Percentiles rank a stretch among this genome's conserved stretches.
These are phyloP conservation scores for Stropharia rugosoannulata DNA, from an alignment of 768 basidiomycete species.

Conservation along the genomic window DNA sequence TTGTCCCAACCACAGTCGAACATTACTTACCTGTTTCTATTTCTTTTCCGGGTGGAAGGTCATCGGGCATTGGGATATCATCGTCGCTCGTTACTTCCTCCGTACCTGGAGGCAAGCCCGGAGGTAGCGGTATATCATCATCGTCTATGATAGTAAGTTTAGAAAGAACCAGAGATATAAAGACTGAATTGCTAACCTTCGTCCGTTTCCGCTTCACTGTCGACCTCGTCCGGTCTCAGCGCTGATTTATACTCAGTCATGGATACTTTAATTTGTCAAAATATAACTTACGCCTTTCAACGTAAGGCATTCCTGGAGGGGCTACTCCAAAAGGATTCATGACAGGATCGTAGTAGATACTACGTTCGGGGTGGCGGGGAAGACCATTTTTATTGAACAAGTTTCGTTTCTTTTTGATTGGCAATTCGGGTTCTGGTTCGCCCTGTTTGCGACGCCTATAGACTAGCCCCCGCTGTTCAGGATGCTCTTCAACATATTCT, in stretches of 20 bases:
- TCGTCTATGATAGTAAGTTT: slow-evolving; percentile 31
- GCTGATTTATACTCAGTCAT: slow-evolving; percentile 36
- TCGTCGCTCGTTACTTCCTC: slow-evolving; percentile 65
- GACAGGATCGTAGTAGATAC: slow-evolving; percentile 88
- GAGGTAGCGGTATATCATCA: slow-evolving; percentile 67
- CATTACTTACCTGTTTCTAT: slow-evolving; percentile 13
- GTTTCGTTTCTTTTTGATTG: slow-evolving; percentile 55
- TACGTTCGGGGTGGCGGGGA: slow-evolving; percentile 87
- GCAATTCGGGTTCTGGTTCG: slow-evolving; percentile 40
- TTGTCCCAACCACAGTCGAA: not conserved
- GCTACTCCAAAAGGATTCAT: slow-evolving; percentile 94
- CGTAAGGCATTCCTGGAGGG: slow-evolving; percentile 97
- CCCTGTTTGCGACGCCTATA: slow-evolving; percentile 57
- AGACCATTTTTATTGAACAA: slow-evolving; percentile 83
- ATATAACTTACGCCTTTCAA: slow-evolving; percentile 68
- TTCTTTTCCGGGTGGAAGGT: slow-evolving; percentile 55
- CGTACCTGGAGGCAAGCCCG: slow-evolving; percentile 58
- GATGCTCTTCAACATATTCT: slow-evolving; percentile 90
- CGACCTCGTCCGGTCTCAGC: slow-evolving; percentile 58
- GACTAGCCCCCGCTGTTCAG: slow-evolving; percentile 86
- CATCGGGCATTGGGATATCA: slow-evolving; percentile 88
- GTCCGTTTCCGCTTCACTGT: slow-evolving; percentile 60
- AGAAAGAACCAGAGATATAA: not conserved
- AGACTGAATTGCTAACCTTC: slow-evolving; percentile 26
- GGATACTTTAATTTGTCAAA: not conserved